Evolutionary conservation across 176 grass and related monocot genomes (phyloP).

Genomic region (Oryza coarctata): DNA sequence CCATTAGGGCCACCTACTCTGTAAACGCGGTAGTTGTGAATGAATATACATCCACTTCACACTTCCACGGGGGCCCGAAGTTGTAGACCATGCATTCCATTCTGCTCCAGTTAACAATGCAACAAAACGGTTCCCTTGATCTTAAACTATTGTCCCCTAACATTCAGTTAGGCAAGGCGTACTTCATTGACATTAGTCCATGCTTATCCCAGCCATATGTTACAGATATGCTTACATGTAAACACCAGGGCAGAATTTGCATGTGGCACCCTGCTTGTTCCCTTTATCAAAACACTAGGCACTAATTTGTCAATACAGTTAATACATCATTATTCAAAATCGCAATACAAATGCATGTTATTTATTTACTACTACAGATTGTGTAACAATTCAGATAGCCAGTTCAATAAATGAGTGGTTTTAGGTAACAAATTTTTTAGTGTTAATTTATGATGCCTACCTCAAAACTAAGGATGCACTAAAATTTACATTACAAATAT

Average conservation of each 20-base stretch:
- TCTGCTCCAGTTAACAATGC: conserved; percentile 45
- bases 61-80: conserved; percentile 50
- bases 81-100: conserved; percentile 59
- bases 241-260: conserved; percentile 14
- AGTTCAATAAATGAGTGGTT: background rate
- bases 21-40: conserved; percentile 41
- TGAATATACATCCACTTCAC: conserved; percentile 51
- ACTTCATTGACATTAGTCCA: conserved; percentile 40
- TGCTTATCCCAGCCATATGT: conserved; percentile 3
- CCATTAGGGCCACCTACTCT: conserved; percentile 49
- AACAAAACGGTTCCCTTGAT: conserved; percentile 21
- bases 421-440: too few relatives aligned
- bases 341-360: too few relatives aligned
- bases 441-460: too few relatives aligned
- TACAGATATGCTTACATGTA: background rate
- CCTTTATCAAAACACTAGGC: background rate
- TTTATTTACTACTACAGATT: background rate
- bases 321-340: background rate
- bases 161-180: conserved; percentile 55
- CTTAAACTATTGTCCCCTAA: conserved; percentile 35
- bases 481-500: too few relatives aligned
- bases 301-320: background rate
- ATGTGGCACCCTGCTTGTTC: conserved; percentile 9
- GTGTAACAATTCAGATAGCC: background rate
- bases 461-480: too few relatives aligned